These are phyloP conservation scores for Stentor coeruleus DNA, from an alignment of 73 alveolate species.

Conservation along the genomic window DNA sequence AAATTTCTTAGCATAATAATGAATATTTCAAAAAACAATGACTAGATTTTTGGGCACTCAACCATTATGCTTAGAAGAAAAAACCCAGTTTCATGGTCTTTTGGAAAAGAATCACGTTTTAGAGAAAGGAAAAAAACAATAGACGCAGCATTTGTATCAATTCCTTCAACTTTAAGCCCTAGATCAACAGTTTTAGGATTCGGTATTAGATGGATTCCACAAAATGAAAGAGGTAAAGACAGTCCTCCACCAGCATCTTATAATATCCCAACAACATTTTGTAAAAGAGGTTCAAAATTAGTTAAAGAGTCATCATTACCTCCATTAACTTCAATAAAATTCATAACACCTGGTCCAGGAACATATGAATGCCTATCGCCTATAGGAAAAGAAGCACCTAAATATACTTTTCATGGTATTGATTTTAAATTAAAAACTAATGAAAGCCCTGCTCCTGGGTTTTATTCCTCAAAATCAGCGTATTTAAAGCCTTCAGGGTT, in stretches of 20 bases:
- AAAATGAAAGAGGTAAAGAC: constrained; percentile 11
- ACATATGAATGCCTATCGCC: constrained; percentile 10
- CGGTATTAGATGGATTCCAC: neutral
- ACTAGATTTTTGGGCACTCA: neutral
- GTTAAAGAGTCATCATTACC: neutral
- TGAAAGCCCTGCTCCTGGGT: constrained; percentile 7
- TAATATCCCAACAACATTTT: neutral
- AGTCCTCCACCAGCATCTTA: constrained; percentile 17
- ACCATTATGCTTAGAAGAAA: neutral
- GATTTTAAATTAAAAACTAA: neutral
- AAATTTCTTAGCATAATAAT: too few species aligned
- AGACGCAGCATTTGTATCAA: neutral
- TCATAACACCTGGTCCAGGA: constrained; percentile 22
- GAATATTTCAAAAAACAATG: too few species aligned
- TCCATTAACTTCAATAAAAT: neutral
- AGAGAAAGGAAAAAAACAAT: neutral
- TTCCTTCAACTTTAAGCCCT: neutral
- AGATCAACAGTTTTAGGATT: constrained; percentile 13
- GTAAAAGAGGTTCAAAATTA: neutral
- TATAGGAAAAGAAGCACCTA: neutral
- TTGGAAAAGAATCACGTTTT: constrained; percentile 18
- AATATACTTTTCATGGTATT: neutral
- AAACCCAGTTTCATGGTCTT: neutral
- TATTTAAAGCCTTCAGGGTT: neutral
- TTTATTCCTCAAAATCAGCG: neutral